Percentiles rank a stretch among this genome's conserved stretches.
These are phyloP conservation scores for Coelastrella sp. DNA, from an alignment of 139 green algal species.

Conservation along the genomic window DNA sequence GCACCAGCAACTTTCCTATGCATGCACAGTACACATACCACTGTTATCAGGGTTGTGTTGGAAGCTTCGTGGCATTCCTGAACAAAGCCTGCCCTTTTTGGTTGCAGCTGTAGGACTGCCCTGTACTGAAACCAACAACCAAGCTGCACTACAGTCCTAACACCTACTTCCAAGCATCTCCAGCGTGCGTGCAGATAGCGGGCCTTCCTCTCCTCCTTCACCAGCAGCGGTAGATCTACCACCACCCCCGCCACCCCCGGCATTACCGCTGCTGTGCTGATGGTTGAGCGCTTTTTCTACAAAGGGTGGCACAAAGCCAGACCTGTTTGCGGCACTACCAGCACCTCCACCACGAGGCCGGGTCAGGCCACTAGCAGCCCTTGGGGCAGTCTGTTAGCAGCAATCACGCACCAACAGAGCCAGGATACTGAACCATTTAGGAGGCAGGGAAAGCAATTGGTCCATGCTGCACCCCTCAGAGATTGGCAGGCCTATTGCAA, in stretches of 20 bases:
- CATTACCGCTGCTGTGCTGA: background rate
- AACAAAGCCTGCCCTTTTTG: too few relatives aligned
- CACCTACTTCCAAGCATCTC: slow-evolving; percentile 72
- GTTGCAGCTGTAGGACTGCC: too few relatives aligned
- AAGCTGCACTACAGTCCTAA: background rate
- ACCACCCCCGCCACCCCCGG: slow-evolving; percentile 20
- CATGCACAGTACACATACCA: too few relatives aligned
- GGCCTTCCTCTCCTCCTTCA: slow-evolving; percentile 56
- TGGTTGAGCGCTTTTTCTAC: slow-evolving; percentile 61
- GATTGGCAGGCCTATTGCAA: too few relatives aligned
- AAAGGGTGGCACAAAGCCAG: slow-evolving; percentile 80
- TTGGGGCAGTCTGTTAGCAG: background rate
- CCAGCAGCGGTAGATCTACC: background rate
- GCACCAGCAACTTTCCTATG: too few relatives aligned
- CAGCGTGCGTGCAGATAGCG: slow-evolving; percentile 65
- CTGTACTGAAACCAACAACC: background rate
- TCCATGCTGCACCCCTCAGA: too few relatives aligned
- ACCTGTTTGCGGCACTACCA: slow-evolving; percentile 13
- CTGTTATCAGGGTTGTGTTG: too few relatives aligned
- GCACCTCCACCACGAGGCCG: background rate
- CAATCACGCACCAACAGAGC: background rate
- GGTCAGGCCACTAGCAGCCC: slow-evolving; percentile 6
- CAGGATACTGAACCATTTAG: too few relatives aligned
- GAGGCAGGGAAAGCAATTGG: too few relatives aligned
- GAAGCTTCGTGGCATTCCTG: too few relatives aligned